Conservation (phyloP, 2,329 filamentous ascomycete species). For the Colletotrichum eremochloae region DNA sequence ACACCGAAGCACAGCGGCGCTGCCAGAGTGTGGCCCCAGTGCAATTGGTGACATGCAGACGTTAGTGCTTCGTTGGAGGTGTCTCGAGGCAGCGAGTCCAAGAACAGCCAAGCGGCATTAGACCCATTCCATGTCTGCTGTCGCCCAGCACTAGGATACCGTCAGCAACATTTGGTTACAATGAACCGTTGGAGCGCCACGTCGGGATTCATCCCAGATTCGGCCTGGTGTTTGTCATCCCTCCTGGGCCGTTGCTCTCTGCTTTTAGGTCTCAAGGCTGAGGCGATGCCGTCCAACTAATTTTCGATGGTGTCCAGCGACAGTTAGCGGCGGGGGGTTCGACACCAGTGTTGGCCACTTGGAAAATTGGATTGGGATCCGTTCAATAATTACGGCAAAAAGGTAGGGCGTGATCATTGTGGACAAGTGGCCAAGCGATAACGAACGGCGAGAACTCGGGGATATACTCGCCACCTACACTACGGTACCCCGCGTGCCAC, state of each 20-base stretch:
- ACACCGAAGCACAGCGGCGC: conserved; percentile 9
- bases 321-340: neutral
- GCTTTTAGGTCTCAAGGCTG: conserved; percentile 9
- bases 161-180: conserved; percentile 32
- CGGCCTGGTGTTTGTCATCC: conserved; percentile 38
- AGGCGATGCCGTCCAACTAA: neutral
- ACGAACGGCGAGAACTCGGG: conserved; percentile 27
- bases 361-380: neutral
- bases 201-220: conserved; percentile 38
- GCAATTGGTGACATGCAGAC: conserved; percentile 41
- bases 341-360: neutral
- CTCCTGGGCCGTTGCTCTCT: conserved; percentile 17
- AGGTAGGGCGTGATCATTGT: conserved; percentile 13
- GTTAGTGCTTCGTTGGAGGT: conserved; percentile 36
- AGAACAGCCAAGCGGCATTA: conserved; percentile 35
- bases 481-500: conserved; percentile 28
- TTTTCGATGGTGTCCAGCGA: neutral
- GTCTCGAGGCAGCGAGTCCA: conserved; percentile 28
- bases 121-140: conserved; percentile 36
- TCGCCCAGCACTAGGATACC: conserved; percentile 30
- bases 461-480: neutral
- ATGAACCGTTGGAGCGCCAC: conserved; percentile 36
- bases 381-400: neutral
- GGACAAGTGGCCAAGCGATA: conserved; percentile 1
- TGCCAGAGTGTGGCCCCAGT: conserved; percentile 36